Base-by-base conservation (phyloP, 768 basidiomycete genomes). In the Russula sp. region DNA sequence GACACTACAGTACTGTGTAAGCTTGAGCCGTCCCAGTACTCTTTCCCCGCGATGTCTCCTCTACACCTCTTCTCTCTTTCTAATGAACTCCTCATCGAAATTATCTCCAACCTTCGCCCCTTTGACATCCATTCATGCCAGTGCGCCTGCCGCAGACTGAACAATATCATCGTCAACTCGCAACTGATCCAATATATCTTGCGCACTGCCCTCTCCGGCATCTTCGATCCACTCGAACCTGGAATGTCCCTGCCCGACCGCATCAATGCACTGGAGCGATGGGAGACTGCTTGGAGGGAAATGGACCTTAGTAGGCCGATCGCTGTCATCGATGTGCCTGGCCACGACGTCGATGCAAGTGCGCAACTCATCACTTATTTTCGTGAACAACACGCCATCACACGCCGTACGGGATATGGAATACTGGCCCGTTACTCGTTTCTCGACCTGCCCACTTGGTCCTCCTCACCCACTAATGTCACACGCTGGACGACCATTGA, bases 21-120 rank as follows among this genome's bases (percentile, higher is more conserved):
- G 30, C 30, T 30, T 30, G 30, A 30, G 30, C 30, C 5, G 30
- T 30, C 30, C 4, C 30, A 30, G 30, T 30, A 30, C 7, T 30
- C 30, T 52, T 49, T 34, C 18, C 32, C 53, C 51, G 18, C 32
- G 16, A 63, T 63, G 62, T 40, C 61, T 10, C 20, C 36, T 30
- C 34, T 44, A n/a, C 44, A 54, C 30, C 22, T 61, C 42, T 57
- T 57, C 50, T 44, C 53, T 6, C 64, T 65, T 9, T 61, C 59
- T 13, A 61, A 65, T n/a, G 64, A 57, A 28, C 64, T 57, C 32
- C 49, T 61, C 59, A 49, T 65, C 32, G 40, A 57, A 28, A 34
- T 58, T n/a, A 42, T 52, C 54, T 51, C 54, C 16, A 32, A 54
- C 28, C 46, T 64, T 51, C n/a, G 13, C 51, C 50, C 57, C 7